Base-by-base conservation (phyloP, 768 basidiomycete genomes). In the Mrakia hoshinonis region DNA sequence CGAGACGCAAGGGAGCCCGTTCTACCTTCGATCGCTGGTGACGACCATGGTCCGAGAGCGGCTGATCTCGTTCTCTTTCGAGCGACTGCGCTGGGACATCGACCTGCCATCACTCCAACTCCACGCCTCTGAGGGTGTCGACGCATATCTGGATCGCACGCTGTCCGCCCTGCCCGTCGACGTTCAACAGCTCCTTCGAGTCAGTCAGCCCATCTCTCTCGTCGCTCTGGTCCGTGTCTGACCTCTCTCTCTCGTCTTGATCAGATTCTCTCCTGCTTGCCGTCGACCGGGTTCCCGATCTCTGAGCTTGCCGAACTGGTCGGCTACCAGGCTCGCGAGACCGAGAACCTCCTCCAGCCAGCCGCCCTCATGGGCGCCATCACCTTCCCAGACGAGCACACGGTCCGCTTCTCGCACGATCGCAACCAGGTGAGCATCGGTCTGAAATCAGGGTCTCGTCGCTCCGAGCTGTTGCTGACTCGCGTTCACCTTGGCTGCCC, bases 401-500 rank as follows among this genome's bases (percentile, higher is more conserved):
- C 31, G 4, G 70, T 71, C 20, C 63, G 70, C n/a, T 71, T 66
- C 47, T 11, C 51, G 38, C 70, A 71, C 52, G 70, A 71, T 46
- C 62, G 62, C 20, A 64, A 26, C n/a, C 62, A 64, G 43, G 39
- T 47, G 22, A 29, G 49, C 43, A 43, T 55, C 49, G 5, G 18
- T 24, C 20, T 51, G 18, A 6, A 20, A 11, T 29, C 54, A n/a
- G 26, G 54, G n/a, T 55, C 29, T 29, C 7, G 9, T 6, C 20
- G 20, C 20, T 6, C 20, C 7, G 20, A 51, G 5, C 20, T 24
- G 49, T 5, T n/a, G 29, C 54, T 55, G 24, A 55, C 24, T 29
- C 10, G 5, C 29, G n/a, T 29, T 24, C 24, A 15, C 49, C 20
- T 51, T 51, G 20, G 10, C 5, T 51, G 6, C 49, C 49, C 49